A percentile compares a stretch with the other conserved stretches of the same genome.
Evolutionary conservation across 345 rosid genomes (phyloP).

Genomic region (Salix brachista): DNA sequence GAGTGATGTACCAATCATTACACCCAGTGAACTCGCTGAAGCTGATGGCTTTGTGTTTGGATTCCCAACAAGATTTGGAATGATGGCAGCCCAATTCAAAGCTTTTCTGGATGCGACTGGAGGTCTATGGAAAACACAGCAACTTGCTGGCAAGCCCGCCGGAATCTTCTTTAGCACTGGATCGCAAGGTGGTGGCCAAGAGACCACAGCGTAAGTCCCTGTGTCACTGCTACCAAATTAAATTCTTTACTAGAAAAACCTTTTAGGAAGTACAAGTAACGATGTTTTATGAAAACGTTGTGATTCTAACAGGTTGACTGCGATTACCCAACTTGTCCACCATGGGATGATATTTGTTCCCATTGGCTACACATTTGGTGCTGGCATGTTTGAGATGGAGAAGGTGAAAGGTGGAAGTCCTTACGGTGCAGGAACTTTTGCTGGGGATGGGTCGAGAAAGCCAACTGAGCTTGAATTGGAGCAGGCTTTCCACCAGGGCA

Average conservation of each 20-base stretch:
- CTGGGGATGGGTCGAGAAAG: slow-evolving; percentile 89
- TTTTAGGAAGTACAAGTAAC: background rate
- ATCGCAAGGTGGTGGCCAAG: slow-evolving; percentile 98
- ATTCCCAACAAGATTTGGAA: slow-evolving; percentile 93
- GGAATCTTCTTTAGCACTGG: slow-evolving; percentile 98
- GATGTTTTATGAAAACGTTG: background rate
- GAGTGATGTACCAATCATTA: slow-evolving; percentile 71
- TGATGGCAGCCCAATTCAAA: slow-evolving; percentile 97
- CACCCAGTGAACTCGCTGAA: slow-evolving; percentile 72
- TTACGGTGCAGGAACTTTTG: slow-evolving; percentile 86
- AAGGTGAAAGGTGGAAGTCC: slow-evolving; percentile 90
- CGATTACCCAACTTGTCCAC: slow-evolving; percentile 94
- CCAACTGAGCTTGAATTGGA: slow-evolving; percentile 74
- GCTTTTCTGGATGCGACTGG: slow-evolving; percentile 93
- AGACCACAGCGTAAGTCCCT: slow-evolving; percentile 81
- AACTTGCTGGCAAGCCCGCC: slow-evolving; percentile 93
- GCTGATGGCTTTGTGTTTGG: slow-evolving; percentile 92
- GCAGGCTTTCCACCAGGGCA: slow-evolving; percentile 96
- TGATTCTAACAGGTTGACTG: slow-evolving; percentile 57
- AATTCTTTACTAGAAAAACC: background rate
- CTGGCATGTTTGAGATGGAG: slow-evolving; percentile 98
- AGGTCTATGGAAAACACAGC: slow-evolving; percentile 84
- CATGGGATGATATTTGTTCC: slow-evolving; percentile 92
- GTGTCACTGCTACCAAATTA: background rate
- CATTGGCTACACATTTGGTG: slow-evolving; percentile 90